Evolutionary conservation across 1,139 yeast genomes (phyloP), one percentile per base, ranked within the genome.

Genomic region (Protomyces inundatus): DNA sequence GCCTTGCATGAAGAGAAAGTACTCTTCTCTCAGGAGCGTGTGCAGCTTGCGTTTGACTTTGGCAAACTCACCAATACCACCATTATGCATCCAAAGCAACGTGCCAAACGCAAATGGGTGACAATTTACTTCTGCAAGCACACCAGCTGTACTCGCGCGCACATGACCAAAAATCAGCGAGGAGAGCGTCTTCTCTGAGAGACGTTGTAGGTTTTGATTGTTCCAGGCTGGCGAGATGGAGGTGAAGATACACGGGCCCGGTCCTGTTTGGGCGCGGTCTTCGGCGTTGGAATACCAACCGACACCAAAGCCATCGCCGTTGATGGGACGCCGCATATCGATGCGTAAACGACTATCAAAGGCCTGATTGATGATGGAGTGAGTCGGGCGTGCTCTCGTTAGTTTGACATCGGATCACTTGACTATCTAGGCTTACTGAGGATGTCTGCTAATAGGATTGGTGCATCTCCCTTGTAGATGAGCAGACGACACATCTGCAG

Each of bases 211-310:
- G 73, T 93, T 93, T 72, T 88, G 84, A 74, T 93, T 93, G 76
- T 93, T 93, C 98, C 98, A 93, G 0, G 98, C 98, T 4, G 79
- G 97, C 0, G 98, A 93, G 62, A 90, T 91, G 23, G 98, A 97
- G 71, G 90, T 87, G 77, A 88, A 93, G 2, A 90, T 82, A 72
- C 95, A 88, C 33, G 95, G 93, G 0, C 87, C 87, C 55, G 80
- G 80, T 48, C 77, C 81, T 7, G 82, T 76, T 64, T 81, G 84
- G 1, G 77, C 76, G 57, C 84, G 87, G 32, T 70, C 70, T 6
- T 85, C 77, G n/a, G 50, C 61, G n/a, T 55, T 34, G 1, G 88
- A 81, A 73, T 93, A 93, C 76, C 93, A 93, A 0, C 98, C 98
- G 6, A 93, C 95, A 0, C 98, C 98, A 74, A 93, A 93, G 1